Evolutionary conservation across 805 yeast genomes (phyloP).

Genomic region (Ogataea thermomethanolica): DNA sequence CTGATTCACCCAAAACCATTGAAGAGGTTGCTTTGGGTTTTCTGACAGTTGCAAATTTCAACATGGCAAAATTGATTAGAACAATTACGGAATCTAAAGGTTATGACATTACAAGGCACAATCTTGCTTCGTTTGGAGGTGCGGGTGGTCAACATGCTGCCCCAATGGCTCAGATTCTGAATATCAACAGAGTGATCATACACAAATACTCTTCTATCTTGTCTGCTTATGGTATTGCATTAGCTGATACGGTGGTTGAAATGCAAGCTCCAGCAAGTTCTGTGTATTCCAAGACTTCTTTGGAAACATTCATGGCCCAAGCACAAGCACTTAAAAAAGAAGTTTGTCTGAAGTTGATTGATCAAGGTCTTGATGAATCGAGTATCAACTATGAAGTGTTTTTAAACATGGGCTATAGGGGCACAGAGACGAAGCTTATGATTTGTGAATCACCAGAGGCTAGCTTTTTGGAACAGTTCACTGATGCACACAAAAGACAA

Average conservation of each 20-base stretch:
- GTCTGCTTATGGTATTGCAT: slow-evolving; percentile 57
- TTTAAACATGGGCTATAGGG: slow-evolving; percentile 71
- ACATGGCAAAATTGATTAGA: slow-evolving; percentile 85
- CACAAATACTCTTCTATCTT: slow-evolving; percentile 59
- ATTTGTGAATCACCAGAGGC: slow-evolving; percentile 35
- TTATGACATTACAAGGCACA: slow-evolving; percentile 55
- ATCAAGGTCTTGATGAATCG: slow-evolving; percentile 11
- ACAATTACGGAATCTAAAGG: slow-evolving; percentile 80
- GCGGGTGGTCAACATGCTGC: slow-evolving; percentile 89
- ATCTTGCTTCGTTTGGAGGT: slow-evolving; percentile 79
- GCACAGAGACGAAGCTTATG: slow-evolving; percentile 78
- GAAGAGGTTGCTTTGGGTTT: slow-evolving; percentile 77
- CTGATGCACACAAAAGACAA: slow-evolving; percentile 54
- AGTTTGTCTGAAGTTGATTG: slow-evolving; percentile 25
- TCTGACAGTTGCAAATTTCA: slow-evolving; percentile 72
- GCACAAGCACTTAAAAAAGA: slow-evolving; percentile 16
- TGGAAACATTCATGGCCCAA: slow-evolving; percentile 13
- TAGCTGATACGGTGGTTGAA: slow-evolving; percentile 43
- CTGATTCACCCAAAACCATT: slow-evolving; percentile 39
- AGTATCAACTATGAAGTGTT: slow-evolving; percentile 15
- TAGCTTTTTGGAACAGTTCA: slow-evolving; percentile 43
- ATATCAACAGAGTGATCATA: slow-evolving; percentile 60
- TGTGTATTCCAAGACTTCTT: slow-evolving; percentile 14
- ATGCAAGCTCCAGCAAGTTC: slow-evolving; percentile 28
- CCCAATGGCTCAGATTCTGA: slow-evolving; percentile 64